Percentiles rank a stretch among this genome's conserved stretches.
phyloP scores from a whole-genome alignment of 2,329 filamentous ascomycete species.

The Fusarium sp. region DNA sequence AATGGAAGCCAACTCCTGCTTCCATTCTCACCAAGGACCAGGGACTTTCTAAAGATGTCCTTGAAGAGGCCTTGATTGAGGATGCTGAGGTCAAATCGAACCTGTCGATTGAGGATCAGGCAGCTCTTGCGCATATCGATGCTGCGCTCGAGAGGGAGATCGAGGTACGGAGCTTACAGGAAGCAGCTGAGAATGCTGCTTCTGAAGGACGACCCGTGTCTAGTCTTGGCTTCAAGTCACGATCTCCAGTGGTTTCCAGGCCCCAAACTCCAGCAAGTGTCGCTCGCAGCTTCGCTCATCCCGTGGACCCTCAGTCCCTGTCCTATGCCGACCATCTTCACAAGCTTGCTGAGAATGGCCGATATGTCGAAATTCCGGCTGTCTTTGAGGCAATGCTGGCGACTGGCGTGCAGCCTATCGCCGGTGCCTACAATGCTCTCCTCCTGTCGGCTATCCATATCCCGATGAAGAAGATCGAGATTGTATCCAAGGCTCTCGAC shows the following conservation, averaged over 20 bases:
- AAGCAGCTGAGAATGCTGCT: slow-evolving; percentile 55
- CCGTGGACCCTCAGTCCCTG: slow-evolving; percentile 70
- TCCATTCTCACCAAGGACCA: slow-evolving; percentile 69
- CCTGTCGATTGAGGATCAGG: slow-evolving; percentile 60
- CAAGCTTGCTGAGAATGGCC: slow-evolving; percentile 74
- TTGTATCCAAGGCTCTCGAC: slow-evolving; percentile 90
- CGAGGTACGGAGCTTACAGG: slow-evolving; percentile 59
- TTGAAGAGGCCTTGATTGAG: slow-evolving; percentile 47
- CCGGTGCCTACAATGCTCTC: slow-evolving; percentile 91
- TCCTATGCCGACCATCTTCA: slow-evolving; percentile 82
- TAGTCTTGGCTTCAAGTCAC: slow-evolving; percentile 51
- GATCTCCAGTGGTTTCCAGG: slow-evolving; percentile 54
- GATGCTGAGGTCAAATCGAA: slow-evolving; percentile 50
- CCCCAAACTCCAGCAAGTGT: slow-evolving; percentile 56
- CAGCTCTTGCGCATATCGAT: slow-evolving; percentile 81
- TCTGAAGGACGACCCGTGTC: slow-evolving; percentile 50
- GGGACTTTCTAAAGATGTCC: slow-evolving; percentile 47
- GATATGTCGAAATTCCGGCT: slow-evolving; percentile 87
- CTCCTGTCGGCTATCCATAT: slow-evolving; percentile 85
- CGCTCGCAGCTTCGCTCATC: slow-evolving; percentile 68
- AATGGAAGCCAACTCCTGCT: slow-evolving; percentile 78
- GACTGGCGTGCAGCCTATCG: slow-evolving; percentile 81
- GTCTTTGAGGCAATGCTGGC: slow-evolving; percentile 92
- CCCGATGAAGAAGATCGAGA: slow-evolving; percentile 79
- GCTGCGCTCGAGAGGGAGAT: slow-evolving; percentile 85